Evolutionary conservation across 352 stramenopile genomes (phyloP).

Genomic region (Blastocystis sp.): DNA sequence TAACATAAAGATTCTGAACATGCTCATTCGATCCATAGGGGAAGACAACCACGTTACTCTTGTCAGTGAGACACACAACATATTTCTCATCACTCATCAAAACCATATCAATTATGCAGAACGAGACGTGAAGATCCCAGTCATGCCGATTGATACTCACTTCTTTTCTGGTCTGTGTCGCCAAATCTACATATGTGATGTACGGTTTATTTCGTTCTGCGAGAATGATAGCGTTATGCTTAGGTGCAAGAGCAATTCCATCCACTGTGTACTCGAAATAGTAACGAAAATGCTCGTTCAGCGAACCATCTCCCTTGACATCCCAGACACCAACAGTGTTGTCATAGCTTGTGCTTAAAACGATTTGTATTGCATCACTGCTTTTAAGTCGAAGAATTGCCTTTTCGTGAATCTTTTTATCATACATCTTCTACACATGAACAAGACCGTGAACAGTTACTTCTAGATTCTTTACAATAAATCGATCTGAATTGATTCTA

Average conservation of each 20-base stretch:
- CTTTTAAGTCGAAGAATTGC: neutral
- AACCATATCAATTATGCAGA: neutral
- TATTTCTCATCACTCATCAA: slow-evolving; percentile 21
- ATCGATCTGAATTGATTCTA: neutral
- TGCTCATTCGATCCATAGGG: neutral
- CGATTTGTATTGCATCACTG: neutral
- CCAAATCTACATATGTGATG: slow-evolving; percentile 14
- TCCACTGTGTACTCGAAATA: slow-evolving; percentile 55
- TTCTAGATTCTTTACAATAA: neutral
- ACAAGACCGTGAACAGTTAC: neutral
- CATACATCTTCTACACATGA: neutral
- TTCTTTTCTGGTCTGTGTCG: slow-evolving; percentile 27
- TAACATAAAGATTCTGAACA: neutral
- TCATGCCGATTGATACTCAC: slow-evolving; percentile 49
- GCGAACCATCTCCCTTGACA: neutral
- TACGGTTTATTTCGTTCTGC: slow-evolving; percentile 35
- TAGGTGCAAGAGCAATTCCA: slow-evolving; percentile 18
- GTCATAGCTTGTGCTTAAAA: slow-evolving; percentile 28
- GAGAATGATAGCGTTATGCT: neutral
- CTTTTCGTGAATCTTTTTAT: slow-evolving; percentile 28
- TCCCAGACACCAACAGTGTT: slow-evolving; percentile 12
- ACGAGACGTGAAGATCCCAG: slow-evolving; percentile 41
- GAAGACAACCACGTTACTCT: neutral
- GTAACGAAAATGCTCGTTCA: neutral
- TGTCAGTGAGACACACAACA: slow-evolving; percentile 5